Evolutionary conservation across 345 rosid genomes (phyloP).

Genomic region (Pseudoturritis turrita): DNA sequence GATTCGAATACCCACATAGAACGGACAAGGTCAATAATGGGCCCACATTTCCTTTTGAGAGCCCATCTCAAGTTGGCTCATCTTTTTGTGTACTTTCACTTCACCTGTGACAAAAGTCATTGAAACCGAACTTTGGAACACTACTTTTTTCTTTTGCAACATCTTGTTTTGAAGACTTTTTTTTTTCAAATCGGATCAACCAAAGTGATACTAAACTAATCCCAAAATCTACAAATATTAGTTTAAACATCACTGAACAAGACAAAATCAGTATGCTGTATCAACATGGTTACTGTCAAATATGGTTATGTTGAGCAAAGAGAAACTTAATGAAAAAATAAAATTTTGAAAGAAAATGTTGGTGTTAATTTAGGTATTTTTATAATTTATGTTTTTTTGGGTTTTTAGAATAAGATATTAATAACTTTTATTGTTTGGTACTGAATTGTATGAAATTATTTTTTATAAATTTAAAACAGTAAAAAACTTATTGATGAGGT

Average conservation of each 20-base stretch:
- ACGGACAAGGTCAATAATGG: conserved; percentile 26
- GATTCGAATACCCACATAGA: conserved; percentile 25
- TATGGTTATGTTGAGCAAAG: too few relatives aligned
- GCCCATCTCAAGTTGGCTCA: conserved; percentile 13
- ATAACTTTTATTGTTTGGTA: too few relatives aligned
- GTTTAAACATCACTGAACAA: background rate
- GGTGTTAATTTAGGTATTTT: too few relatives aligned
- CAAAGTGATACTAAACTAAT: background rate
- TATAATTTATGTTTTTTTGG: too few relatives aligned
- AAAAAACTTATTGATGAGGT: too few relatives aligned
- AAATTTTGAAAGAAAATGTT: too few relatives aligned
- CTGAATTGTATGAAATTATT: too few relatives aligned
- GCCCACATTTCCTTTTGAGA: conserved; percentile 6
- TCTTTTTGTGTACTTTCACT: background rate
- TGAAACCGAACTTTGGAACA: conserved; percentile 12
- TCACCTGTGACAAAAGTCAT: conserved; percentile 14
- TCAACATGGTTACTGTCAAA: too few relatives aligned
- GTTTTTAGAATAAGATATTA: too few relatives aligned
- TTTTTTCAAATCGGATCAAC: background rate
- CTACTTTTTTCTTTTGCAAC: background rate
- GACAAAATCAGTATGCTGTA: background rate
- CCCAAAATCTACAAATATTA: background rate
- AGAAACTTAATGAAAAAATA: too few relatives aligned
- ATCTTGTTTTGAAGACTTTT: background rate
- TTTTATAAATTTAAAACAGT: too few relatives aligned